Evolutionary conservation across 1,284 basidiomycete genomes (phyloP), one percentile per base, ranked within the genome.

Genomic region (Vanrija pseudolonga): DNA sequence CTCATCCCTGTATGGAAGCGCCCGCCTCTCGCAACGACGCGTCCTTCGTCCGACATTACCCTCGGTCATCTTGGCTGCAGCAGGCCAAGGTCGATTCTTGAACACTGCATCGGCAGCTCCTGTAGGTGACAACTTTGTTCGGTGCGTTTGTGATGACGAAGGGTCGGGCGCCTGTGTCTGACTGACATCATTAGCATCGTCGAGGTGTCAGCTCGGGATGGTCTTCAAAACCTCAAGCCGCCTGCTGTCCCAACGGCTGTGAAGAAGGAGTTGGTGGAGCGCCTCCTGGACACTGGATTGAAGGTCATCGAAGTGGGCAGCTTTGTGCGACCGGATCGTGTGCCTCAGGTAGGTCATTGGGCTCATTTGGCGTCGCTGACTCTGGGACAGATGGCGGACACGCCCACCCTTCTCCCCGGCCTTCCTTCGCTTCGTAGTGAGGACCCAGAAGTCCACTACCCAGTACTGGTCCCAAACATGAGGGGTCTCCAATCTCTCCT

Each of bases 321-420:
- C 67, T 96, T 96, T 68, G 93, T 97, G 52, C 89, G 89, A 71
- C 87, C 88, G 0, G 92, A 91, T 73, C 93, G 91, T 88, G 89
- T 96, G 17, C 92, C 91, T 0, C 89, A 93, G 82, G 90, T 87
- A 59, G 56, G 84, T 77, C 17, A 17, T 45, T 41, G 36, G 26
- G 82, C n/a, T n/a, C n/a, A n/a, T n/a, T n/a, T n/a, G n/a, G n/a
- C n/a, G n/a, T n/a, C n/a, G n/a, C n/a, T 76, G n/a, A 32, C 47
- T 41, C 24, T 52, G 49, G 9, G 14, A 32, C 69, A 93, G 87
- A 93, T 95, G 90, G 89, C 85, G 17, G 88, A 89, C 23, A 92
- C 90, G 0, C 77, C 85, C 2, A 83, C 88, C 47, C 55, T 75
- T 4, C 60, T 73, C 5, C 66, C 68, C 20, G 40, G 44, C 3